phyloP scores from a whole-genome alignment of 2,329 filamentous ascomycete species.

The Alternaria hordeiaustralica region DNA sequence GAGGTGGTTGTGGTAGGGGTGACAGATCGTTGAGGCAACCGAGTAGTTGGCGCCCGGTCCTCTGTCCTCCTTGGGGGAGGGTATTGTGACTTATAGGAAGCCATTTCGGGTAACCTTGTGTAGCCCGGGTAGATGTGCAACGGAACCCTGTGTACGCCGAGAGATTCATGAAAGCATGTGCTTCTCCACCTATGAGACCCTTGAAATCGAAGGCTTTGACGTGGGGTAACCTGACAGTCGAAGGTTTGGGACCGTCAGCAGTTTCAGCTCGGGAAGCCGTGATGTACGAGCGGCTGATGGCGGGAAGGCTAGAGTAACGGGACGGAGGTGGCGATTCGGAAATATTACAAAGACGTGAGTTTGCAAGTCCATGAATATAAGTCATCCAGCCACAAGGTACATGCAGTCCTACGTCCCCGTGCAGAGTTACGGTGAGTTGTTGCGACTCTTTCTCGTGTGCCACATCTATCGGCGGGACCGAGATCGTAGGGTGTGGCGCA shows the following conservation, averaged over 20 bases:
- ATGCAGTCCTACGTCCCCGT: conserved; percentile 30
- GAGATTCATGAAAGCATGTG: conserved; percentile 52
- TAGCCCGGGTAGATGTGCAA: conserved; percentile 44
- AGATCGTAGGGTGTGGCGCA: conserved; percentile 31
- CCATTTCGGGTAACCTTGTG: conserved; percentile 49
- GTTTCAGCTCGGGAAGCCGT: conserved; percentile 41
- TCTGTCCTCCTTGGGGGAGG: conserved; percentile 43
- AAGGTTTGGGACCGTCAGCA: conserved; percentile 39
- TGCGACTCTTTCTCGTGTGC: conserved; percentile 29
- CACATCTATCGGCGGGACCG: conserved; percentile 39
- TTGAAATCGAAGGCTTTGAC: conserved; percentile 22
- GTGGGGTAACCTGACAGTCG: conserved; percentile 26
- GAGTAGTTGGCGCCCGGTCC: conserved; percentile 40
- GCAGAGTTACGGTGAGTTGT: conserved; percentile 41
- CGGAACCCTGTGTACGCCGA: conserved; percentile 41
- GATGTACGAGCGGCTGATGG: conserved; percentile 25
- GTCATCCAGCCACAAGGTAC: conserved; percentile 32
- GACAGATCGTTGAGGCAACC: conserved; percentile 46
- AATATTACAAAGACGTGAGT: conserved; percentile 35
- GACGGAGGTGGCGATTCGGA: conserved; percentile 43
- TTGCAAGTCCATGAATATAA: conserved; percentile 42
- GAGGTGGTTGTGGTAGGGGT: conserved; percentile 41
- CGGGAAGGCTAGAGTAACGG: conserved; percentile 36
- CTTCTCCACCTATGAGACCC: conserved; percentile 32
- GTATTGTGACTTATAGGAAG: conserved; percentile 51